These are phyloP conservation scores for Castanospermum australe DNA, from an alignment of 306 rosid species.

Conservation along the genomic window DNA sequence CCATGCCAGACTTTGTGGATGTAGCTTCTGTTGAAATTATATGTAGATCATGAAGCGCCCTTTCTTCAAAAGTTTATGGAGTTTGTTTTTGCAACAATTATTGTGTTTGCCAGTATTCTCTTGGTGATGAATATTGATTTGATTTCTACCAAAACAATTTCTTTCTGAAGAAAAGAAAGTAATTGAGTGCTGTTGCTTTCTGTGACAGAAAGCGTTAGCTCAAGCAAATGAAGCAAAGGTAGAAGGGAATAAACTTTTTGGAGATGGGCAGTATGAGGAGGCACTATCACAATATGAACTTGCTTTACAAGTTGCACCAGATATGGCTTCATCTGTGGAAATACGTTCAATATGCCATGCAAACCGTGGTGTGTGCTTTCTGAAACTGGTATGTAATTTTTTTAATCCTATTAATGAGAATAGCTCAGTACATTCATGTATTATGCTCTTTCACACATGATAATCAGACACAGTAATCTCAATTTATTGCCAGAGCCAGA, in stretches of 20 bases:
- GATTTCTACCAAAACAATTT: not conserved
- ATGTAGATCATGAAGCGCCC: not conserved
- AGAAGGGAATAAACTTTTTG: conserved; percentile 76
- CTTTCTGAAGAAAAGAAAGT: not conserved
- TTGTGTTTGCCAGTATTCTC: not conserved
- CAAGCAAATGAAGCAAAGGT: conserved; percentile 74
- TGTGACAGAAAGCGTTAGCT: conserved; percentile 62
- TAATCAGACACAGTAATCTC: not conserved
- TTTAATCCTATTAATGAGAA: not conserved
- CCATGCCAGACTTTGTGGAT: not conserved
- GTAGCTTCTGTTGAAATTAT: not conserved
- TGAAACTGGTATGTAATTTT: conserved; percentile 60
- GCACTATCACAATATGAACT: conserved; percentile 67
- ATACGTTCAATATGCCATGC: conserved; percentile 74
- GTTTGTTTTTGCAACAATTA: not conserved
- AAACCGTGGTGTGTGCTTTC: conserved; percentile 71
- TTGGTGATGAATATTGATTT: not conserved
- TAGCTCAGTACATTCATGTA: not conserved
- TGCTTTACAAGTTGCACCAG: conserved; percentile 67
- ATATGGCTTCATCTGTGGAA: conserved; percentile 67
- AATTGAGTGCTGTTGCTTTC: not conserved
- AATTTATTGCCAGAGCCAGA: not conserved
- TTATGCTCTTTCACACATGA: not conserved
- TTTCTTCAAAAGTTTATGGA: not conserved
- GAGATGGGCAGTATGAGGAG: conserved; percentile 71